A percentile compares a stretch with the other conserved stretches of the same genome.
These are phyloP conservation scores for Aspergillus pseudotamarii DNA, from an alignment of 2,329 filamentous ascomycete genomes.

Conservation along the genomic window DNA sequence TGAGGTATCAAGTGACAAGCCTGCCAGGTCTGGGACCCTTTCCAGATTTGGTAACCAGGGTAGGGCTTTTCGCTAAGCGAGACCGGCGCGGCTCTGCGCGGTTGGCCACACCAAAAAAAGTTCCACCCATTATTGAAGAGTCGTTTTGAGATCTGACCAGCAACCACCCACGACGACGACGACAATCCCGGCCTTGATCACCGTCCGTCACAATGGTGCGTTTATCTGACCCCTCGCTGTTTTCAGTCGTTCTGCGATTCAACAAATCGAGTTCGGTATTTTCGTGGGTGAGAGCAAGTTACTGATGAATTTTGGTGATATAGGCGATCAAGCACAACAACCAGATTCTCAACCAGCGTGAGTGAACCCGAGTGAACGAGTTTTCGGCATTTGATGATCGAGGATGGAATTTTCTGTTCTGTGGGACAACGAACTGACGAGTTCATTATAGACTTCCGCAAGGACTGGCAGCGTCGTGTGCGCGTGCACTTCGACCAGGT, in stretches of 20 bases:
- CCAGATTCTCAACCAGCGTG: conserved; percentile 95
- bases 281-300: conserved; percentile 9
- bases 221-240: conserved; percentile 25
- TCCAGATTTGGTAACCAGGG: conserved; percentile 33
- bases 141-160: conserved; percentile 49
- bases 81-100: conserved; percentile 38
- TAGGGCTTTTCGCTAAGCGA: conserved; percentile 49
- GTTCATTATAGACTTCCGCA: conserved; percentile 78
- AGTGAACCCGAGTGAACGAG: conserved; percentile 41
- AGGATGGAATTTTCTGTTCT: conserved; percentile 23
- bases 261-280: conserved; percentile 17
- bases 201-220: conserved; percentile 57
- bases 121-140: conserved; percentile 40
- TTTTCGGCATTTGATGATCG: neutral
- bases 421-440: conserved; percentile 28
- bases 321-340: conserved; percentile 99
- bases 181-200: conserved; percentile 53
- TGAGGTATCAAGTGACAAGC: neutral
- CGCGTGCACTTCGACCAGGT: conserved; percentile 99
- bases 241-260: conserved; percentile 12
- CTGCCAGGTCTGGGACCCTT: conserved; percentile 15
- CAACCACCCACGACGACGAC: conserved; percentile 47
- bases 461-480: conserved; percentile 99
- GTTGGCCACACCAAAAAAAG: conserved; percentile 49
- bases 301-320: conserved; percentile 34